These are phyloP conservation scores for Rhododendron griersonianum DNA, from an alignment of 148 eudicot species.

Conservation along the genomic window DNA sequence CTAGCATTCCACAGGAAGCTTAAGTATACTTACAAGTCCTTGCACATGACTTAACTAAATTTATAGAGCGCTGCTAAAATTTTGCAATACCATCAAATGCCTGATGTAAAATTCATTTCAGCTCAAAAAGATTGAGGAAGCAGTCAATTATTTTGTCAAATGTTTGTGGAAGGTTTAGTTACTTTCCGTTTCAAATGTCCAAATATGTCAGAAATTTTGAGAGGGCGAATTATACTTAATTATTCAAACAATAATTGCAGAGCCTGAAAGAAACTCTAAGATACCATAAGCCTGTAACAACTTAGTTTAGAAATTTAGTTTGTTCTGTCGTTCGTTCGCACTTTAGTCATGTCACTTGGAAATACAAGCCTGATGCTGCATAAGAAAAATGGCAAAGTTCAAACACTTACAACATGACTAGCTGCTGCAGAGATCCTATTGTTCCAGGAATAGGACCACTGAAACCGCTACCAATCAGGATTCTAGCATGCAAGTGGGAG, in stretches of 20 bases:
- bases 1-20: not conserved
- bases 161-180: not conserved
- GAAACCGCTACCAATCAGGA: constrained; percentile 69
- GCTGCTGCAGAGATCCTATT: constrained; percentile 57
- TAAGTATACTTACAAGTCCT: not conserved
- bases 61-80: no score
- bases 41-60: not conserved
- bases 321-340: not conserved
- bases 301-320: not conserved
- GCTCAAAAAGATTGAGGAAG: no score
- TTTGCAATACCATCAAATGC: no score
- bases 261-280: not conserved
- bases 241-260: not conserved
- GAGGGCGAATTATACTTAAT: not conserved
- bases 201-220: not conserved
- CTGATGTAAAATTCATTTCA: no score
- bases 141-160: not conserved
- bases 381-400: not conserved
- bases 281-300: not conserved
- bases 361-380: not conserved
- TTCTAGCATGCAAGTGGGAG: constrained; percentile 32
- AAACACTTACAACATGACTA: constrained; percentile 58
- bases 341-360: not conserved
- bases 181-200: not conserved
- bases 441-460: constrained; percentile 59